Conservation (phyloP, 1,284 basidiomycete species). For the Sanghuangporus weigelae region DNA sequence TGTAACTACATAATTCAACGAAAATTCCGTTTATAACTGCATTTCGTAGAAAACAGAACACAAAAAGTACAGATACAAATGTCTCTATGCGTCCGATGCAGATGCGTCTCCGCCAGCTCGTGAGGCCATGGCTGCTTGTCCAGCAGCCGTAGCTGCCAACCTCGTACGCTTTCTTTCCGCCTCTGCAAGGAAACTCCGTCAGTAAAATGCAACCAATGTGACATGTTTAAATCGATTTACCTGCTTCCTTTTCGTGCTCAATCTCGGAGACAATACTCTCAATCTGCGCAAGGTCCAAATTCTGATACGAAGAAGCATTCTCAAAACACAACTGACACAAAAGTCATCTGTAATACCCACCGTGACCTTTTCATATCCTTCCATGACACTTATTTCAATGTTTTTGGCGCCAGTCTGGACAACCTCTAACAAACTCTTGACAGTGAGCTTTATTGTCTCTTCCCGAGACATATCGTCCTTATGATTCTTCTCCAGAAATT, state of each 20-base stretch:
- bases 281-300: conserved; percentile 80
- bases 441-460: conserved; percentile 90
- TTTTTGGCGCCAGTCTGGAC: conserved; percentile 99
- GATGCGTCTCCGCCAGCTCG: conserved; percentile 41
- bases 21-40: neutral
- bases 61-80: neutral
- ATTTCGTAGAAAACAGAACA: neutral
- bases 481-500: conserved; percentile 99
- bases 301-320: conserved; percentile 40
- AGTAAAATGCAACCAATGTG: conserved; percentile 16
- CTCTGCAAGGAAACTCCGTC: conserved; percentile 40
- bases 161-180: conserved; percentile 80
- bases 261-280: conserved; percentile 89
- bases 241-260: conserved; percentile 93
- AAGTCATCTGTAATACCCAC: conserved; percentile 41
- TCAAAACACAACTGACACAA: conserved; percentile 3
- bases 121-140: conserved; percentile 78
- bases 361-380: conserved; percentile 85
- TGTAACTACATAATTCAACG: neutral
- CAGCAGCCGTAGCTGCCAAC: conserved; percentile 75
- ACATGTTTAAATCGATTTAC: conserved; percentile 34
- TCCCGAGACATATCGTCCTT: conserved; percentile 86
- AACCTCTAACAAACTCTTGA: conserved; percentile 96
- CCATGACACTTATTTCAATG: conserved; percentile 97
- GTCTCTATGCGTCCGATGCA: conserved; percentile 3